These are phyloP conservation scores for Pseudogymnoascus sp. DNA, from an alignment of 2,329 filamentous ascomycete genomes.

Conservation along the genomic window DNA sequence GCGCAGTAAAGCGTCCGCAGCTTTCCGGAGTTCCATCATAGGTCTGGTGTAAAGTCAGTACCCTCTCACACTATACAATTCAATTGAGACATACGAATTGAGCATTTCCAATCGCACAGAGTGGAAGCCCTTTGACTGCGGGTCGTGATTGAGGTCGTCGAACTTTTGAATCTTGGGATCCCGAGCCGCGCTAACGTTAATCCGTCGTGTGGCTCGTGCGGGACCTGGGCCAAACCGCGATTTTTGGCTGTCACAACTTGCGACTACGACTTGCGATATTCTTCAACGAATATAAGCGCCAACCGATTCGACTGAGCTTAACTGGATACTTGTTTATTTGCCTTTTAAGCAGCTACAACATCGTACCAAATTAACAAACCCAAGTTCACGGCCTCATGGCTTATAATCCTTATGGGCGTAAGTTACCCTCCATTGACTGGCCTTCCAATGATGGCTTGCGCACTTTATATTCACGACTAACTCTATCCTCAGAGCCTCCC, in stretches of 20 bases:
- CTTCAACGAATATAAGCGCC: neutral
- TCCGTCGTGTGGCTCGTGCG: slow-evolving; percentile 7
- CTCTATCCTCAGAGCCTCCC: slow-evolving; percentile 22
- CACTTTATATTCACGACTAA: neutral
- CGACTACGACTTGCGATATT: neutral
- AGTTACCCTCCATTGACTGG: slow-evolving; percentile 12
- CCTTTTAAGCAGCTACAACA: neutral
- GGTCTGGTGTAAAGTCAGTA: slow-evolving; percentile 3
- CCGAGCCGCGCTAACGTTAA: neutral
- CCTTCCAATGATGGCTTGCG: neutral
- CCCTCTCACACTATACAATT: neutral
- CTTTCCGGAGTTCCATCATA: slow-evolving; percentile 30
- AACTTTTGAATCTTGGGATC: slow-evolving; percentile 9
- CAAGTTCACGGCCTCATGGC: slow-evolving; percentile 21
- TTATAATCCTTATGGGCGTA: slow-evolving; percentile 31
- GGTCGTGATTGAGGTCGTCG: neutral
- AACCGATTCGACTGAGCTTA: neutral
- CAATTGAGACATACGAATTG: slow-evolving; percentile 8
- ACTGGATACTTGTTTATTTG: neutral
- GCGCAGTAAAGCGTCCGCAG: slow-evolving; percentile 26
- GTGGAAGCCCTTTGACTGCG: slow-evolving; percentile 5
- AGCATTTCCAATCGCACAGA: slow-evolving; percentile 8
- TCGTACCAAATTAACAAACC: neutral
- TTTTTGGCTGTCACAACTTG: neutral
- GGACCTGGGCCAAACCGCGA: neutral